phyloP scores from a whole-genome alignment of 1,284 basidiomycete species.

The Rhizopogon parksii region DNA sequence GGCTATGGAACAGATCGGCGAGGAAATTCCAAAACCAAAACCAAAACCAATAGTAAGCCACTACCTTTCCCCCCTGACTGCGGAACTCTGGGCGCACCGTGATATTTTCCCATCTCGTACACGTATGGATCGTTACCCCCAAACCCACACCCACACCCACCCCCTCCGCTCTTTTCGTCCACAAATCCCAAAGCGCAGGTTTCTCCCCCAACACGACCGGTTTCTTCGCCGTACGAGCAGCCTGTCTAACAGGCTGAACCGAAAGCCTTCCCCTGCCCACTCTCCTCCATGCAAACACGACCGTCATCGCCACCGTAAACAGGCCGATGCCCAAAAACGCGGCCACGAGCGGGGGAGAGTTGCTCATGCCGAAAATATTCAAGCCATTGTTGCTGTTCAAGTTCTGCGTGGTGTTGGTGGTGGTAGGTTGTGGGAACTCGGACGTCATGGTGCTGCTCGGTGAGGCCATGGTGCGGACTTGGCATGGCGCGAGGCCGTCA shows the following conservation, averaged over 20 bases:
- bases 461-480: constrained; percentile 17
- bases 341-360: constrained; percentile 42
- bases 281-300: constrained; percentile 38
- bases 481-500: constrained; percentile 9
- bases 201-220: constrained; percentile 14
- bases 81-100: constrained; percentile 19
- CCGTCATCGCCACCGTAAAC: constrained; percentile 35
- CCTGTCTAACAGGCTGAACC: background rate
- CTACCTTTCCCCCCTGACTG: background rate
- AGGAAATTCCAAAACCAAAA: too few relatives aligned
- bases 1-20: constrained; percentile 12
- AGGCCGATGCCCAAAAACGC: constrained; percentile 46
- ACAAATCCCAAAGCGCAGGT: constrained; percentile 40
- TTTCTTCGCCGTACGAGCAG: background rate
- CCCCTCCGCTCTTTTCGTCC: constrained; percentile 17
- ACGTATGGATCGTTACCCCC: background rate
- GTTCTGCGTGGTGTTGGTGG: background rate
- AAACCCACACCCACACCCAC: background rate
- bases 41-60: background rate
- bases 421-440: constrained; percentile 7
- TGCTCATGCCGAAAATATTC: constrained; percentile 21
- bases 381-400: background rate
- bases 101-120: constrained; percentile 23
- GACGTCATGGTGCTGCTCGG: constrained; percentile 2
- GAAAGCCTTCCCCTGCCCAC: constrained; percentile 21